These are phyloP conservation scores for Fusarium protoensiforme DNA, from an alignment of 2,329 filamentous ascomycete genomes.

Conservation along the genomic window DNA sequence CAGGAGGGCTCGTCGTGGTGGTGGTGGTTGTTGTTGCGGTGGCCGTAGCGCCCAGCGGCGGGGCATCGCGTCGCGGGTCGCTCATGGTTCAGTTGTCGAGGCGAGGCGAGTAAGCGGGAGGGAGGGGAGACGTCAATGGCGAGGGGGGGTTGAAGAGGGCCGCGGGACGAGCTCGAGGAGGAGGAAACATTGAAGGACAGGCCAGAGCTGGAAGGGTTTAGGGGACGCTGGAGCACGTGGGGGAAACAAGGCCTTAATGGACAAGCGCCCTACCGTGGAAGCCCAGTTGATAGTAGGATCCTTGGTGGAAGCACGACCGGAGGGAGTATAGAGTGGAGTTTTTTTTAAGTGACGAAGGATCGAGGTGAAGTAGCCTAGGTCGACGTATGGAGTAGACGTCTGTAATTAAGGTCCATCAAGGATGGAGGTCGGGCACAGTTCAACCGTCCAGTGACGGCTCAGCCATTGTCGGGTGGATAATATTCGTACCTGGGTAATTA, in stretches of 20 bases:
- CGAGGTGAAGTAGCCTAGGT: conserved; percentile 4
- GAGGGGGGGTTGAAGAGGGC: conserved; percentile 11
- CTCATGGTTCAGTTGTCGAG: conserved; percentile 43
- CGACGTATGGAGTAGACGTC: background rate
- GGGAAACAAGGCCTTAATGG: conserved; percentile 9
- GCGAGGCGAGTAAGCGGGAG: background rate
- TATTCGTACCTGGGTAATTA: background rate
- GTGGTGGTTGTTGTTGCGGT: conserved; percentile 23
- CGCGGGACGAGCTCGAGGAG: conserved; percentile 16
- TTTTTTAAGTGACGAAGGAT: conserved; percentile 12
- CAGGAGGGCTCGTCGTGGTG: conserved; percentile 14
- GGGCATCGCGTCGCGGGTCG: conserved; percentile 48
- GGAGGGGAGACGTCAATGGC: conserved; percentile 36
- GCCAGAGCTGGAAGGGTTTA: background rate
- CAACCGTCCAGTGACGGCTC: background rate
- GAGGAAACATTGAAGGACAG: conserved; percentile 29
- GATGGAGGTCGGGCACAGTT: background rate
- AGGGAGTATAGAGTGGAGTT: conserved; percentile 31
- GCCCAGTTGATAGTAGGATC: conserved; percentile 16
- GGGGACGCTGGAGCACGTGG: conserved; percentile 21
- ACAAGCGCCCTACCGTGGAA: conserved; percentile 10
- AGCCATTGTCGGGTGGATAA: background rate
- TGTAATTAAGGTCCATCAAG: background rate
- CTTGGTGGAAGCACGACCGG: conserved; percentile 12
- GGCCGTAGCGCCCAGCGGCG: conserved; percentile 34